These are phyloP conservation scores for Tremellales sp. DNA, from an alignment of 1,284 basidiomycete genomes.

Conservation along the genomic window DNA sequence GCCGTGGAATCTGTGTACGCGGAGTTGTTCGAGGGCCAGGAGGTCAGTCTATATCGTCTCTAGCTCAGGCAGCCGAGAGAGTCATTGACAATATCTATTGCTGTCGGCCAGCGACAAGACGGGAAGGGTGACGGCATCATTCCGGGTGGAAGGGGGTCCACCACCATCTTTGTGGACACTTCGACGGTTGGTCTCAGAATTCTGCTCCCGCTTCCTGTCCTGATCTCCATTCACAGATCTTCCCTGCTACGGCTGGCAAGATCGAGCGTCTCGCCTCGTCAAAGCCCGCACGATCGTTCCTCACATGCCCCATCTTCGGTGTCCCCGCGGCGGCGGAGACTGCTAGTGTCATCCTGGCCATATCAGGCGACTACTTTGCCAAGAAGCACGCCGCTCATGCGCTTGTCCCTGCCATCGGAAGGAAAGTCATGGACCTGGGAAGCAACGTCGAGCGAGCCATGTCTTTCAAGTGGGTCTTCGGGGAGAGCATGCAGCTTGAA, in stretches of 20 bases:
- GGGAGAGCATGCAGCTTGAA: no score
- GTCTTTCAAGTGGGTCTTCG: constrained; percentile 67
- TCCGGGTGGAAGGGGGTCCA: constrained; percentile 43
- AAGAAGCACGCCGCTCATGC: constrained; percentile 76
- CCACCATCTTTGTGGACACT: constrained; percentile 75
- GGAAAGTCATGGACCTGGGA: constrained; percentile 59
- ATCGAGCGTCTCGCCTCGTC: constrained; percentile 66
- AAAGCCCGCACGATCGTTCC: constrained; percentile 61
- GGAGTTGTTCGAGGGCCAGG: constrained; percentile 59
- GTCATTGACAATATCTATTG: constrained; percentile 1
- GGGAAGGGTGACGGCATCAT: constrained; percentile 42
- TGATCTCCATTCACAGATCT: constrained; percentile 53
- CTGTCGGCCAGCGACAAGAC: constrained; percentile 23
- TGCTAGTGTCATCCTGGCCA: constrained; percentile 67
- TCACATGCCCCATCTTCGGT: constrained; percentile 79
- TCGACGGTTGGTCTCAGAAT: constrained; percentile 59
- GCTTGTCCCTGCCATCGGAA: constrained; percentile 66
- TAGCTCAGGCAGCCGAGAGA: not conserved
- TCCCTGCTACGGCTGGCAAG: constrained; percentile 68
- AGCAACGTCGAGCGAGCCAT: constrained; percentile 56
- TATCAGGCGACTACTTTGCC: constrained; percentile 76
- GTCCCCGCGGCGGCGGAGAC: constrained; percentile 61
- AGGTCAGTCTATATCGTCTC: constrained; percentile 40
- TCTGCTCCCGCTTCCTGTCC: constrained; percentile 1
- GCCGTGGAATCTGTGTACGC: constrained; percentile 67